A percentile compares a stretch with the other conserved stretches of the same genome.
These are phyloP conservation scores for Xerocomus spinulosus DNA, from an alignment of 768 basidiomycete species.

Conservation along the genomic window DNA sequence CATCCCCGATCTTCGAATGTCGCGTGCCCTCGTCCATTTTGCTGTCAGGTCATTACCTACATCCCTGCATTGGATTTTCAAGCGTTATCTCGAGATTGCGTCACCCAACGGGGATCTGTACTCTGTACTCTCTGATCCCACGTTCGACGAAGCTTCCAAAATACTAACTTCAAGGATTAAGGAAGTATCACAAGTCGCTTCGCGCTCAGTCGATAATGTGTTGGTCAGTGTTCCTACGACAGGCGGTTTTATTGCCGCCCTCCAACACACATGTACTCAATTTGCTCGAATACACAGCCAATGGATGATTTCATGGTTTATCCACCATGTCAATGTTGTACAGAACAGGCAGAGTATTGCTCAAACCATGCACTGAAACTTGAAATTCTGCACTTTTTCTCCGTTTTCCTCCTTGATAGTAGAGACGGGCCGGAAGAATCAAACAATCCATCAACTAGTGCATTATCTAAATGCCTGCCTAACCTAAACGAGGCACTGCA, in stretches of 20 bases:
- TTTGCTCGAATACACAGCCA: conserved; percentile 37
- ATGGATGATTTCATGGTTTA: conserved; percentile 47
- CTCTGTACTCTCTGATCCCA: conserved; percentile 17
- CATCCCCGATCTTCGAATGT: conserved; percentile 1
- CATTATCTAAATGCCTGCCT: conserved; percentile 6
- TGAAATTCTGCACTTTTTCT: conserved; percentile 39
- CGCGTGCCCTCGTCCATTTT: conserved; percentile 27
- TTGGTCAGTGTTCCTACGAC: conserved; percentile 27
- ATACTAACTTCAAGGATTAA: conserved; percentile 14
- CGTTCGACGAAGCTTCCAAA: conserved; percentile 10
- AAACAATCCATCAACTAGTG: neutral
- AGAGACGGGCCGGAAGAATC: conserved; percentile 16
- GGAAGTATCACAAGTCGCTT: conserved; percentile 2
- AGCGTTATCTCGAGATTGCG: conserved; percentile 19
- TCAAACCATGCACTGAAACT: conserved; percentile 35
- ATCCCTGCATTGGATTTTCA: conserved; percentile 13
- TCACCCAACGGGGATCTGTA: conserved; percentile 10
- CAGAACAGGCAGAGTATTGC: conserved; percentile 18
- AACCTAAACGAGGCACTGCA: conserved; percentile 19
- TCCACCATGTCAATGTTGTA: conserved; percentile 30
- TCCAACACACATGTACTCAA: conserved; percentile 19
- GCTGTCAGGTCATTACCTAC: conserved; percentile 19
- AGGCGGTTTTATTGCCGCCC: conserved; percentile 13
- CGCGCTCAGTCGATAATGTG: conserved; percentile 12
- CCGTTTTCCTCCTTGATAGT: conserved; percentile 37